Evolutionary conservation across 108 stramenopile species (phyloP), one percentile per base, ranked within the genome.

Genomic region (Stephanodiscus minutulus): DNA sequence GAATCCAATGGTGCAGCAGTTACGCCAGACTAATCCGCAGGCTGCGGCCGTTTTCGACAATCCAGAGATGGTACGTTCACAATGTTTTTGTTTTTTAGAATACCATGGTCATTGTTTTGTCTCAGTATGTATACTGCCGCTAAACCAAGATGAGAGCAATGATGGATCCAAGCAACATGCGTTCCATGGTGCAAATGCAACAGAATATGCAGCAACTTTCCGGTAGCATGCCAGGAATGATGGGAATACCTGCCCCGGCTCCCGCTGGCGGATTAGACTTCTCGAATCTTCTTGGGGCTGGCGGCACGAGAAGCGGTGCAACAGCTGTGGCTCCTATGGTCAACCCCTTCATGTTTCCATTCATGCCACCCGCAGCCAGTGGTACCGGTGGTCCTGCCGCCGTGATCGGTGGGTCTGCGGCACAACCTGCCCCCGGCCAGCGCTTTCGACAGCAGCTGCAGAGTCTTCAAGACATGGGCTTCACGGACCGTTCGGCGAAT

Each of bases 381-480:
- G 35, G 35, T 21, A 25, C 29, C 21, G 33, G 13, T 17, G 28
- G 27, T 29, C 62, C 35, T n/a, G 53, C 74, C 11, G 48, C 44
- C 9, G 47, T 28, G 28, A 28, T 86, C 35, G 33, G 36, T 20
- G 50, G 72, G 22, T 13, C 54, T 36, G 44, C 73, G 21, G 37
- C 74, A 28, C 73, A 82, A 21, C 64, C 62, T 6, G 74, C 76
- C 22, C 82, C 82, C 8, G 87, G 86, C 22, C 86, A 92, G 59
- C 83, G 88, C 15, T 95, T 84, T 74, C 77, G 87, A 53, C 53
- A 50, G 20, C 94, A 95, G 75, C 73, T 95, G 31, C 83, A 87
- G 64, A 83, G 76, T 46, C 69, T 95, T 37, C 54, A 85, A 20
- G 91, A 87, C 67, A 94, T 97, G 93, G 96, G 96, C 59, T 95